Base-by-base conservation (phyloP, 208 protist species). In the Leptomonas pyrrhocoris region DNA sequence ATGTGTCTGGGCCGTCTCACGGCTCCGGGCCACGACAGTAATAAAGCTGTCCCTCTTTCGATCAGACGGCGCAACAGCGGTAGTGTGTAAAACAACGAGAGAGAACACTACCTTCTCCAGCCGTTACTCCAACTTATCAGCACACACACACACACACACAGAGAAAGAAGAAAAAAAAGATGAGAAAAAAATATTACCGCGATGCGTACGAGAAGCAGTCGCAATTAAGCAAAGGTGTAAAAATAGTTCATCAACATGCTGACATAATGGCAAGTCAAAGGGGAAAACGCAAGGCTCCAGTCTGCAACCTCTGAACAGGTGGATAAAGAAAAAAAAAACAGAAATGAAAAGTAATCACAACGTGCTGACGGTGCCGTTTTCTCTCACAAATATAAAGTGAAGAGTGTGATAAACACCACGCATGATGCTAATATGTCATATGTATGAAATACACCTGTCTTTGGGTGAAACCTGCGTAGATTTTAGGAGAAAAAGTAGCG, bases 321-420 rank as follows among this genome's bases (percentile, higher is more conserved):
- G n/a, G n/a, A n/a, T n/a, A n/a, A n/a, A n/a, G n/a, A n/a, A 61
- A 46, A 50, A 54, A 18, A 59, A 59, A 65, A 12, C 31, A 65
- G 25, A 64, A 63, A 65, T 64, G 18, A 6, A 49, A 49, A 49
- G n/a, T 6, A 23, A n/a, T n/a, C n/a, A n/a, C n/a, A n/a, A n/a
- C n/a, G n/a, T n/a, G n/a, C n/a, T n/a, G n/a, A n/a, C n/a, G n/a
- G n/a, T n/a, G n/a, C n/a, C n/a, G n/a, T 49, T n/a, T 49, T 49
- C 38, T 13, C 6, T 42, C 38, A 42, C 38, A 42, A 42, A 15
- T 42, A 13, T 49, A 49, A 49, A 49, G 4, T 49, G 45, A 48
- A 65, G 46, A 59, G 34, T 7, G 38, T 42, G 38, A 13, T 13
- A 42, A 13, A 6, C 38, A 13, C 13, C 9, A 42, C 6, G 13